These are phyloP conservation scores for Geosiphon pyriformis DNA, from an alignment of 192 early-diverging fungal species.

Conservation along the genomic window DNA sequence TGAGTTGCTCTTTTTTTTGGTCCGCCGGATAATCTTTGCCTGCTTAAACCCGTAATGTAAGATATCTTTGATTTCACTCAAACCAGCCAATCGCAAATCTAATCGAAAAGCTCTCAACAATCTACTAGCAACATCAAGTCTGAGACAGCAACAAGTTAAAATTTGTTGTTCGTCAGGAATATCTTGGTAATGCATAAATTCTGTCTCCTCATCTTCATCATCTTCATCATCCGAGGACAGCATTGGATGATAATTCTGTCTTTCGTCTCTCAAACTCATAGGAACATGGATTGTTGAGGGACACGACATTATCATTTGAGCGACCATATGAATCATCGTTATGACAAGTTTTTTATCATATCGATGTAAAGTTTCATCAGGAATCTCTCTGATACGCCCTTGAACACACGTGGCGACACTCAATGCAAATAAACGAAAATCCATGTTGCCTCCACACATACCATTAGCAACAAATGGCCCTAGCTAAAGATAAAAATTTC, in stretches of 20 bases:
- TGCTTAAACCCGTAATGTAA: conserved; percentile 29
- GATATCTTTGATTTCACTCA: conserved; percentile 40
- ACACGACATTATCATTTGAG: conserved; percentile 10
- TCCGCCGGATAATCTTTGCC: conserved; percentile 33
- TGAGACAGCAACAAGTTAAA: conserved; percentile 29
- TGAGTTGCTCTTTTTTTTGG: conserved; percentile 26
- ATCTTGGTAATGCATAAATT: conserved; percentile 23
- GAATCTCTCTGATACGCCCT: conserved; percentile 16
- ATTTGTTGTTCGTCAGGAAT: conserved; percentile 32
- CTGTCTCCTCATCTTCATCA: conserved; percentile 31
- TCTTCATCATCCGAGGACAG: conserved; percentile 29
- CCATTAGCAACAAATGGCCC: conserved; percentile 2
- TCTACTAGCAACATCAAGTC: conserved; percentile 38
- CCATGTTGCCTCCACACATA: background rate
- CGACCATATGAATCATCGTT: conserved; percentile 23
- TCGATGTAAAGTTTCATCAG: conserved; percentile 18
- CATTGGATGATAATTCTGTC: conserved; percentile 17
- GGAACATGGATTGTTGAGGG: conserved; percentile 19
- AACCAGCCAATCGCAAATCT: conserved; percentile 39
- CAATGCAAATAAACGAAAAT: conserved; percentile 20
- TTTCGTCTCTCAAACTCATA: background rate
- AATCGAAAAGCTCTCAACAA: conserved; percentile 39
- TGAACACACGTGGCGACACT: conserved; percentile 14
- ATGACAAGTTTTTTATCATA: conserved; percentile 19
- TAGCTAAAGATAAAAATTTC: conserved; percentile 8